Evolutionary conservation across 1,139 yeast species (phyloP).

Genomic region (Pichia sp.): DNA sequence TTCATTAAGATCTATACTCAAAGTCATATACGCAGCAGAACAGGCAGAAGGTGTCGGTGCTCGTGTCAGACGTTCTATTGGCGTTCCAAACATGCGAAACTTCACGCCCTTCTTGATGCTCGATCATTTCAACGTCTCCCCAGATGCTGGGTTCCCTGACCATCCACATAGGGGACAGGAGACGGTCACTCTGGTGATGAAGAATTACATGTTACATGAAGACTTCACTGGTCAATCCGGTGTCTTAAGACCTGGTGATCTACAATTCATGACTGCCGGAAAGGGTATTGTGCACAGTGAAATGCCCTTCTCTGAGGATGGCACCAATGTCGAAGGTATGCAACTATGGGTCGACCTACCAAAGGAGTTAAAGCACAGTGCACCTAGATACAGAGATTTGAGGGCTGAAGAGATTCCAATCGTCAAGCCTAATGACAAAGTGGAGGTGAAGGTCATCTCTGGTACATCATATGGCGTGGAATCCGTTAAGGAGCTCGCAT

Average conservation of each 20-base stretch:
- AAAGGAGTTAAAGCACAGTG: slow-evolving; percentile 52
- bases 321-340: slow-evolving; percentile 58
- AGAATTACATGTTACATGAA: slow-evolving; percentile 83
- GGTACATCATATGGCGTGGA: slow-evolving; percentile 73
- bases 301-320: slow-evolving; percentile 65
- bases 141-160: slow-evolving; percentile 75
- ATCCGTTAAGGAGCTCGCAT: slow-evolving; percentile 70
- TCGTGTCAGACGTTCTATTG: slow-evolving; percentile 73
- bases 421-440: slow-evolving; percentile 59
- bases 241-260: slow-evolving; percentile 72
- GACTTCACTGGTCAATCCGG: slow-evolving; percentile 87
- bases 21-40: slow-evolving; percentile 58
- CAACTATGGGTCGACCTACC: slow-evolving; percentile 95
- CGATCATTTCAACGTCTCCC: slow-evolving; percentile 63
- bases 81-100: slow-evolving; percentile 57
- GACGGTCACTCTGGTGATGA: slow-evolving; percentile 67
- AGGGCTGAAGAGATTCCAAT: slow-evolving; percentile 66
- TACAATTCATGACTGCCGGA: slow-evolving; percentile 96
- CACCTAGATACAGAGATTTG: slow-evolving; percentile 79
- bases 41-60: slow-evolving; percentile 90
- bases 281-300: slow-evolving; percentile 82
- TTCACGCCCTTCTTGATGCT: slow-evolving; percentile 81
- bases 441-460: slow-evolving; percentile 64
- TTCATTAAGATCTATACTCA: slow-evolving; percentile 45
- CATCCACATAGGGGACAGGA: slow-evolving; percentile 94